Evolutionary conservation across 2,329 filamentous ascomycete genomes (phyloP), one percentile per base, ranked within the genome.

Genomic region (Cladophialophora carrionii): DNA sequence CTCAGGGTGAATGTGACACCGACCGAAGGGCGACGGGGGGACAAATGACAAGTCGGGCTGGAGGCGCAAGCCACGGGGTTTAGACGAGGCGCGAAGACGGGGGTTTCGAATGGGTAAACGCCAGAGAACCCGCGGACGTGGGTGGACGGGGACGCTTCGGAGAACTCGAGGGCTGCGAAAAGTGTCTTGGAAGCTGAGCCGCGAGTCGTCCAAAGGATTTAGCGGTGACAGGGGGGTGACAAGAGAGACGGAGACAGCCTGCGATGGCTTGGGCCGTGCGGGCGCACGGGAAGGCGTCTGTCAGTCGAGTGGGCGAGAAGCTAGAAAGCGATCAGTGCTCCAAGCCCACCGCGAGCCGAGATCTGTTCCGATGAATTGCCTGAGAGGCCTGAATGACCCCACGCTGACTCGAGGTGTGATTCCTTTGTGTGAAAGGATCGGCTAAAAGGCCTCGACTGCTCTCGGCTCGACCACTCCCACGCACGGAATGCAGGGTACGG

Each of bases 1-100:
- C 52, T 61, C 37, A 56, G 63, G 58, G 57, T 56, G 63, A 61
- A 65, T 65, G 63, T 65, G 63, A 61, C 63, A 61, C 63, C 48
- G 37, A 29, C 6, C 31, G 31, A 26, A 43, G 41, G 41, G 57
- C 29, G 37, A 61, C 57, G 26, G 54, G 34, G 34, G 31, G 54
- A 29, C 48, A 29, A 62, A 43, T 32, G 61, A 52, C 59, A 57
- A 53, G 57, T 41, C 60, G 55, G 62, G 56, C 52, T 53, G 43
- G 46, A 57, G 62, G 57, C 57, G 57, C 57, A 61, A 56, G 62
- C 62, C 62, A 64, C 57, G 57, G 62, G 62, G 57, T 32, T 53
- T 51, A 29, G 34, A 32, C 58, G 49, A 61, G 24, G 22, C 9
- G 48, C 48, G 20, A 51, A 20, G 20, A 24, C 57, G 29, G 26